A percentile compares a stretch with the other conserved stretches of the same genome.
Evolutionary conservation across 352 stramenopile species (phyloP).

Genomic region (Globisporangium camurandrum): DNA sequence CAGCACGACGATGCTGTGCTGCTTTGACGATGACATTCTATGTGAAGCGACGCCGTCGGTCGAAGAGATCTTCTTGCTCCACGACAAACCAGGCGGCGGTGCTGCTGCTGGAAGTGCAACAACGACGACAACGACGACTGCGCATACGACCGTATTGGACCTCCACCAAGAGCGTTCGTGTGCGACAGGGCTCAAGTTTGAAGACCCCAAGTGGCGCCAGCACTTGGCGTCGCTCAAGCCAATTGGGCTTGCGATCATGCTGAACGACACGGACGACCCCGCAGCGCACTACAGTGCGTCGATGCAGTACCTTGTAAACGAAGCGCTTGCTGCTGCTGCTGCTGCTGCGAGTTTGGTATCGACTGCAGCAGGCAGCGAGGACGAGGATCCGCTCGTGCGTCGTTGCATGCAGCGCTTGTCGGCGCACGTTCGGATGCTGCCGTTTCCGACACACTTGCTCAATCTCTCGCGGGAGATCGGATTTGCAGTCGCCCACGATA

Average conservation of each 20-base stretch:
- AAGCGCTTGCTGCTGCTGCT: slow-evolving; percentile 17
- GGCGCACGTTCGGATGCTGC: slow-evolving; percentile 77
- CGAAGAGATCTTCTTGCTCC: slow-evolving; percentile 83
- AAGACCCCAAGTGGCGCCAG: slow-evolving; percentile 80
- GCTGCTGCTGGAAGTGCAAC: background rate
- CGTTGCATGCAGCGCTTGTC: slow-evolving; percentile 75
- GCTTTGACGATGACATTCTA: slow-evolving; percentile 83
- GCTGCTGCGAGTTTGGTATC: slow-evolving; percentile 2
- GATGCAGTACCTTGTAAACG: slow-evolving; percentile 70
- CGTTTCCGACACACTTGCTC: slow-evolving; percentile 73
- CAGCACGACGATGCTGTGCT: slow-evolving; percentile 84
- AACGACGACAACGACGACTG: too few species aligned
- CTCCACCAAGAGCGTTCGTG: slow-evolving; percentile 64
- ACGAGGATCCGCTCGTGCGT: slow-evolving; percentile 33
- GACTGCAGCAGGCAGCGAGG: background rate
- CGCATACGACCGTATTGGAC: slow-evolving; percentile 73
- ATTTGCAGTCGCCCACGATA: slow-evolving; percentile 59
- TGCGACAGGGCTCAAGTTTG: slow-evolving; percentile 77
- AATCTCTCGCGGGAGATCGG: slow-evolving; percentile 79
- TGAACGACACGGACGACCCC: slow-evolving; percentile 74
- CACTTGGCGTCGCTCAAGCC: slow-evolving; percentile 76
- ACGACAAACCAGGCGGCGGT: slow-evolving; percentile 47
- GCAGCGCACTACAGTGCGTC: slow-evolving; percentile 52
- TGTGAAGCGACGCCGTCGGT: slow-evolving; percentile 72
- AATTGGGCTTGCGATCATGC: slow-evolving; percentile 67